Conservation (phyloP, 1,284 basidiomycete genomes). For the Cerioporus squamosus region DNA sequence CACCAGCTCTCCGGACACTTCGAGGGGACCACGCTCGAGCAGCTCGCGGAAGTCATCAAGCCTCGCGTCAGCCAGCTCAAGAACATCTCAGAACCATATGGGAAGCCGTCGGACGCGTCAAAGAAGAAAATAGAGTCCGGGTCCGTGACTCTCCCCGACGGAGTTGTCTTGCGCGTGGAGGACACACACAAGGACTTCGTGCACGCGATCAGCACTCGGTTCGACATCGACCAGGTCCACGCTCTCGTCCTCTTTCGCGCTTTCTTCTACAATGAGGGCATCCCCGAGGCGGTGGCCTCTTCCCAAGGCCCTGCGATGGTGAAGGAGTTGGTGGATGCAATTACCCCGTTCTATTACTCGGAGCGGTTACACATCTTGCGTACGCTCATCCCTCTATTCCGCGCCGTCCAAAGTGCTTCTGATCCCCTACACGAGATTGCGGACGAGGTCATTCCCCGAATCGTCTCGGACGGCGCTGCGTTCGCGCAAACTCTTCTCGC, state of each 20-base stretch:
- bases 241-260: conserved; percentile 74
- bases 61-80: conserved; percentile 61
- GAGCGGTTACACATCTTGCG: conserved; percentile 76
- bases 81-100: conserved; percentile 63
- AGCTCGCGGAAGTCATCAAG: conserved; percentile 59
- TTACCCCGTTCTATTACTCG: conserved; percentile 81
- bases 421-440: conserved; percentile 63
- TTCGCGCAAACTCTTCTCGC: conserved; percentile 62
- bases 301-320: conserved; percentile 50
- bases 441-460: conserved; percentile 53
- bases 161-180: conserved; percentile 61
- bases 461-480: conserved; percentile 62
- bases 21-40: conserved; percentile 58
- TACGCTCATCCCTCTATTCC: conserved; percentile 63
- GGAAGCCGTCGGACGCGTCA: conserved; percentile 68
- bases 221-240: conserved; percentile 78
- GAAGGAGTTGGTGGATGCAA: conserved; percentile 68
- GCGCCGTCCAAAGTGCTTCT: conserved; percentile 59
- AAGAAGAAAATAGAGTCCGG: conserved; percentile 68
- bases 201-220: conserved; percentile 69
- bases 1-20: conserved; percentile 59
- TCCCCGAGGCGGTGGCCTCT: conserved; percentile 53
- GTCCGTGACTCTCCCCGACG: conserved; percentile 67
- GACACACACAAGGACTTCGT: conserved; percentile 70
- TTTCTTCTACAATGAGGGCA: conserved; percentile 80